Conservation (phyloP, 768 basidiomycete genomes). For the Xerocomellus intermedius region DNA sequence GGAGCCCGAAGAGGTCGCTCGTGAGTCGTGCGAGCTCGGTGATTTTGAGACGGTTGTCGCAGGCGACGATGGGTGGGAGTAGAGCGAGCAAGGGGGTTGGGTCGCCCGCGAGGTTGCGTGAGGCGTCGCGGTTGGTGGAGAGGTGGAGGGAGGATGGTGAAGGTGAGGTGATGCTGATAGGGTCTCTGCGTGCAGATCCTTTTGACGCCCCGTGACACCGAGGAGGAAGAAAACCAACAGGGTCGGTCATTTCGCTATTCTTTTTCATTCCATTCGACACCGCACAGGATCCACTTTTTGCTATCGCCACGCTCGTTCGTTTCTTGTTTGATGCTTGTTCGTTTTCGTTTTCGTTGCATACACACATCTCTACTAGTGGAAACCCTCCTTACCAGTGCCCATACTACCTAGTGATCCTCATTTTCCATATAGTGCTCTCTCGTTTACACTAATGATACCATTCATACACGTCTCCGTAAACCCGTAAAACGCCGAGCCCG, state of each 20-base stretch:
- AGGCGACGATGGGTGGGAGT: slow-evolving; percentile 7
- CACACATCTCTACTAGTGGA: not conserved
- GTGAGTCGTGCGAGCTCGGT: slow-evolving; percentile 30
- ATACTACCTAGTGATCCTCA: too few species aligned
- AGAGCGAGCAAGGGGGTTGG: not conserved
- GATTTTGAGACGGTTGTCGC: slow-evolving; percentile 23
- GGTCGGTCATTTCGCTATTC: too few species aligned
- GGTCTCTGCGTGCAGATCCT: not conserved
- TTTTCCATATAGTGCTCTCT: too few species aligned
- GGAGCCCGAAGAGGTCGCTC: slow-evolving; percentile 13
- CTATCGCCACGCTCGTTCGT: not conserved
- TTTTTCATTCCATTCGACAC: not conserved
- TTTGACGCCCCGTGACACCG: slow-evolving; percentile 2
- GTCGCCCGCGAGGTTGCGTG: slow-evolving; percentile 4
- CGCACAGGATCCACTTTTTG: not conserved
- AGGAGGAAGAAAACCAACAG: too few species aligned
- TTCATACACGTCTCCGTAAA: too few species aligned
- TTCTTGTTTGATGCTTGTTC: too few species aligned
- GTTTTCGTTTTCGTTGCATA: not conserved
- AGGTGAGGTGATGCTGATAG: slow-evolving; percentile 23
- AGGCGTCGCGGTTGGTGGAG: slow-evolving; percentile 2
- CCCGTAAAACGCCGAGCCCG: too few species aligned
- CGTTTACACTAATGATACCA: too few species aligned
- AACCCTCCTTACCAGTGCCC: not conserved
- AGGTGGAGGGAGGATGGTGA: not conserved